A percentile compares a stretch with the other conserved stretches of the same genome.
Evolutionary conservation across 2,329 filamentous ascomycete genomes (phyloP).

Genomic region (Achaetomium macrosporum): DNA sequence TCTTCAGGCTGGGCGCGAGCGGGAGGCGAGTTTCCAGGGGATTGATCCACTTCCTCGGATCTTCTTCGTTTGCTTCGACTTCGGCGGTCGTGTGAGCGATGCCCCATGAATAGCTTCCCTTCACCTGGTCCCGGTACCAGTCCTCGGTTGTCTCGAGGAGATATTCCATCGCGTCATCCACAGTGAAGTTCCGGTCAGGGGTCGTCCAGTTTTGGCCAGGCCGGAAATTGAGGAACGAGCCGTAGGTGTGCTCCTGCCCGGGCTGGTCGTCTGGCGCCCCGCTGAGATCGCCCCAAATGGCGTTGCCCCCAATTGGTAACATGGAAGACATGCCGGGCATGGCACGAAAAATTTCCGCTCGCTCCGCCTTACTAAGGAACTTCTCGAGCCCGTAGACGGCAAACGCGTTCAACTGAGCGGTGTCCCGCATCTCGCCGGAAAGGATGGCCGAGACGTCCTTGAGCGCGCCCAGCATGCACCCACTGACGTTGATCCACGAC

Average conservation of each 20-base stretch:
- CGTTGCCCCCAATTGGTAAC: slow-evolving; percentile 88
- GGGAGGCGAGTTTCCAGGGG: slow-evolving; percentile 85
- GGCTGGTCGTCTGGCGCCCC: slow-evolving; percentile 84
- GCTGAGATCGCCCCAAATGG: slow-evolving; percentile 85
- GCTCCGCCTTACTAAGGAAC: slow-evolving; percentile 84
- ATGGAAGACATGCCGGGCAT: slow-evolving; percentile 97
- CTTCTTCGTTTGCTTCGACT: slow-evolving; percentile 75
- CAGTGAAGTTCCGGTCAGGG: slow-evolving; percentile 70
- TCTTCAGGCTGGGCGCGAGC: slow-evolving; percentile 80
- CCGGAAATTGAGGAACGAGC: slow-evolving; percentile 80
- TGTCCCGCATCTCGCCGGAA: slow-evolving; percentile 97
- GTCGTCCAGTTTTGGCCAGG: slow-evolving; percentile 56
- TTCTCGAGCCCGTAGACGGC: slow-evolving; percentile 96
- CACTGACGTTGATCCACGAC: slow-evolving; percentile 96
- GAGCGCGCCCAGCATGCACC: slow-evolving; percentile 92
- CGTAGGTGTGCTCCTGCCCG: slow-evolving; percentile 67
- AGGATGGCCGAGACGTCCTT: slow-evolving; percentile 88
- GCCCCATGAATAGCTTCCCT: slow-evolving; percentile 77
- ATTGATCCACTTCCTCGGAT: slow-evolving; percentile 85
- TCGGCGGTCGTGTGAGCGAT: slow-evolving; percentile 73
- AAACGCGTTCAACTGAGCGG: slow-evolving; percentile 90
- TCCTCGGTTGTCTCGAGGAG: slow-evolving; percentile 71
- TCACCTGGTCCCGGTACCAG: slow-evolving; percentile 76
- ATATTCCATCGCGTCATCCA: slow-evolving; percentile 70
- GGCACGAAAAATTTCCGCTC: slow-evolving; percentile 87